phyloP scores from a whole-genome alignment of 1,284 basidiomycete species.

The Ganoderma resinaceum region DNA sequence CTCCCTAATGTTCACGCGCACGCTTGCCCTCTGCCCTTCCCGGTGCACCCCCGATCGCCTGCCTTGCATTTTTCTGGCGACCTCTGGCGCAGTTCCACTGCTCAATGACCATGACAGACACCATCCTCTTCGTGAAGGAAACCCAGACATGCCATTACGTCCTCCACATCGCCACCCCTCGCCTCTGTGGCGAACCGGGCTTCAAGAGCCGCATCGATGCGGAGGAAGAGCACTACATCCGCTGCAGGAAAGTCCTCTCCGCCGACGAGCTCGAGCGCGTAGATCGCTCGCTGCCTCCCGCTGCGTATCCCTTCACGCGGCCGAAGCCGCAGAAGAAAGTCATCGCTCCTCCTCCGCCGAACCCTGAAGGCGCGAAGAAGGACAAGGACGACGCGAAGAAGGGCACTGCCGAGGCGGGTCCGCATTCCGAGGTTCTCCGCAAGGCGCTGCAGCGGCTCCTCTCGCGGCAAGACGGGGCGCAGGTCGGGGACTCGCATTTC shows the following conservation, averaged over 20 bases:
- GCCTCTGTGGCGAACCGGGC: conserved; percentile 89
- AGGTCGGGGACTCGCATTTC: conserved; percentile 42
- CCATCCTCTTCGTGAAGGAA: conserved; percentile 91
- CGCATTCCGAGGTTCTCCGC: conserved; percentile 36
- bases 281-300: conserved; percentile 50
- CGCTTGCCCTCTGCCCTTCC: conserved; percentile 6
- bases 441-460: conserved; percentile 45
- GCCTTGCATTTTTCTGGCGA: neutral
- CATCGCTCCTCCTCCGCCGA: conserved; percentile 49
- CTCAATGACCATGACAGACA: conserved; percentile 88
- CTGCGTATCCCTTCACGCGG: conserved; percentile 62
- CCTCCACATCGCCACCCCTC: conserved; percentile 91
- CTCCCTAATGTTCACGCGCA: conserved; percentile 7
- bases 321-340: conserved; percentile 53
- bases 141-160: conserved; percentile 91
- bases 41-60: conserved; percentile 6
- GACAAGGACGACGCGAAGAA: conserved; percentile 13
- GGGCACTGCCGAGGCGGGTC: conserved; percentile 19
- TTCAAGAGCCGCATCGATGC: conserved; percentile 80
- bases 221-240: conserved; percentile 71
- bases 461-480: conserved; percentile 46
- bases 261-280: conserved; percentile 39
- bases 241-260: conserved; percentile 76
- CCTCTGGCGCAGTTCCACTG: conserved; percentile 80
- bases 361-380: conserved; percentile 12